Percentiles rank a stretch among this genome's conserved stretches.
phyloP scores from a whole-genome alignment of 371 early-diverging fungal species.

The Lichtheimia ornata region DNA sequence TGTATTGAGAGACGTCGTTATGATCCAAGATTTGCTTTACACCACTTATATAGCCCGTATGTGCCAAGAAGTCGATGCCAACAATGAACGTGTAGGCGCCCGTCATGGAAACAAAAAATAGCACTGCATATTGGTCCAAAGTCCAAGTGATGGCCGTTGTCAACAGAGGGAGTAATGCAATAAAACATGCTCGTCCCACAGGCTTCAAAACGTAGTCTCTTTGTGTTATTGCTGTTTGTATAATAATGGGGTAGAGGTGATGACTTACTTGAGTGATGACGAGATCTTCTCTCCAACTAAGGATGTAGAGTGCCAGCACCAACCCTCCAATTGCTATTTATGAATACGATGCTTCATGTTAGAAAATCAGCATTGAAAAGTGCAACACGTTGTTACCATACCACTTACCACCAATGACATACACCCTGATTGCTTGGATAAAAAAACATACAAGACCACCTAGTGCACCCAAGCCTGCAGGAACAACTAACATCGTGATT shows the following conservation, averaged over 20 bases:
- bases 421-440: conserved; percentile 4
- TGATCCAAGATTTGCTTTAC: conserved; percentile 14
- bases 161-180: conserved; percentile 13
- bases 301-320: conserved; percentile 29
- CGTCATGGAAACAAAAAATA: conserved; percentile 14
- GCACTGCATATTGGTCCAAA: conserved; percentile 8
- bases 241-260: not conserved
- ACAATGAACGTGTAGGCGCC: conserved; percentile 20
- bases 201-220: not conserved
- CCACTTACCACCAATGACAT: conserved; percentile 18
- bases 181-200: conserved; percentile 18
- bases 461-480: conserved; percentile 24
- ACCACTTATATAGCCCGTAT: conserved; percentile 19
- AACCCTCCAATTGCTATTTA: conserved; percentile 23
- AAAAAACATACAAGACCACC: conserved; percentile 17
- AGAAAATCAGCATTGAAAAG: not conserved
- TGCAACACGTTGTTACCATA: not conserved
- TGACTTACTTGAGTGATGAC: conserved; percentile 17
- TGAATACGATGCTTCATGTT: not conserved
- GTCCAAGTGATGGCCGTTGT: conserved; percentile 12
- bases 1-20: conserved; percentile 10
- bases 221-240: not conserved
- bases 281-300: conserved; percentile 31
- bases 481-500: conserved; percentile 22
- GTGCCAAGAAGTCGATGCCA: conserved; percentile 19